phyloP scores from a whole-genome alignment of 2,329 filamentous ascomycete species.

The Clonostachys solani region DNA sequence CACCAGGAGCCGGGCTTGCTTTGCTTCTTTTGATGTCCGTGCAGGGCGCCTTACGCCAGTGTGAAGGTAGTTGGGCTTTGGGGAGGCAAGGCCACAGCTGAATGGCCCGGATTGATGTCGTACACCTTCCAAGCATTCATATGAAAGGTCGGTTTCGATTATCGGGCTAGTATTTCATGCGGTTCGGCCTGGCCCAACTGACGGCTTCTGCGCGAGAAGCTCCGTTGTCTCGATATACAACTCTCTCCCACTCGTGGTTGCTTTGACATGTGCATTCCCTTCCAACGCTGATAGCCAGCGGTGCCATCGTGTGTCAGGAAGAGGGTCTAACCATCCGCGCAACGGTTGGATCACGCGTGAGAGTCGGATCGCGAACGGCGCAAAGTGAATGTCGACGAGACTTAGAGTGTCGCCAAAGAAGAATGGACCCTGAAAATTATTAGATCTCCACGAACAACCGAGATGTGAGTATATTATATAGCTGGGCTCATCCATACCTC shows the following conservation, averaged over 20 bases:
- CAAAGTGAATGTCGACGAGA: slow-evolving; percentile 71
- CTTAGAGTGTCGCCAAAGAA: slow-evolving; percentile 51
- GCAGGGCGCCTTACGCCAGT: no score
- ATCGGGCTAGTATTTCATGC: no score
- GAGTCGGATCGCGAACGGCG: slow-evolving; percentile 69
- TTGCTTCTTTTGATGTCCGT: no score
- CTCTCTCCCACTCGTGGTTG: slow-evolving; percentile 61
- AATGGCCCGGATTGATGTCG: no score
- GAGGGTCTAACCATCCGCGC: slow-evolving; percentile 61
- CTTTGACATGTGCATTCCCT: slow-evolving; percentile 53
- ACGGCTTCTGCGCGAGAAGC: slow-evolving; percentile 29
- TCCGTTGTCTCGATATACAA: slow-evolving; percentile 52
- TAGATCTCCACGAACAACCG: background rate
- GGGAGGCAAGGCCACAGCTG: no score
- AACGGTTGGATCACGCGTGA: slow-evolving; percentile 62
- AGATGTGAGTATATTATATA: background rate
- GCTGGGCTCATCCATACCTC: slow-evolving; percentile 15
- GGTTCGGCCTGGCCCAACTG: background rate
- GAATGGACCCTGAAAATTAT: slow-evolving; percentile 53
- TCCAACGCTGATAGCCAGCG: slow-evolving; percentile 70
- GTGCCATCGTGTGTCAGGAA: slow-evolving; percentile 60
- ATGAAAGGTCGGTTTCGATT: no score
- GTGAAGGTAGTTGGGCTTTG: no score
- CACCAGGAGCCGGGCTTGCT: no score
- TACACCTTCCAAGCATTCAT: no score